Evolutionary conservation across 208 protist species (phyloP), one percentile per base, ranked within the genome.

Genomic region (Acanthamoeba royreba): DNA sequence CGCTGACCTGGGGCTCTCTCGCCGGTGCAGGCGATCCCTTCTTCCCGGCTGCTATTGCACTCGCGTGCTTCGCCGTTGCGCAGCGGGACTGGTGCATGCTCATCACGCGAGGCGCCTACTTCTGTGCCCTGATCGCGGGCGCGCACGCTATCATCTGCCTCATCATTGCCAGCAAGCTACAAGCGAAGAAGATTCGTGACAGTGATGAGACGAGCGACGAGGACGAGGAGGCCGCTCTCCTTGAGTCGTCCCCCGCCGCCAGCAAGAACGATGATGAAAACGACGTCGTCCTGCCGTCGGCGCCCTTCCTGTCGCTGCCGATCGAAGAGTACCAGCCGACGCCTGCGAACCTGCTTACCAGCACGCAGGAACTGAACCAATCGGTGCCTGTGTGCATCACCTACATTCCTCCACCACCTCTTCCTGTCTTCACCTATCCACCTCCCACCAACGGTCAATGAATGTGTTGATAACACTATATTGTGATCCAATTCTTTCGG

Each of bases 91-190:
- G 53, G n/a, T 55, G 43, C 28, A 22, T 53, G 0, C 4, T 85
- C 11, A 43, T 85, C 74, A 40, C 45, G n/a, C 42, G 45, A 4
- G 74, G 33, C 8, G 74, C 74, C 74, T 85, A 85, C 43, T 25
- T 33, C 9, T 53, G 45, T n/a, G 28, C 25, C 45, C 31, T 85
- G 3, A 28, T 33, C 43, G 25, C 38, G 3, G 43, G 11, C 31
- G 74, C 74, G 2, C 74, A 85, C 74, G 74, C 74, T n/a, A 19
- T 85, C 74, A 85, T 85, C 74, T 85, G 74, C 28, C 43, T 85
- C 74, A 85, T 53, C 42, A 35, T 40, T 45, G 43, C 33, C 7
- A 38, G 43, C 0, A 45, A 52, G 45, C 38, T 31, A 15, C 13
- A 13, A 40, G 74, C 40, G 15, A 79, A 38, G 35, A 79, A 46